phyloP scores from a whole-genome alignment of 768 basidiomycete genomes.

The Royoungia palumana region DNA sequence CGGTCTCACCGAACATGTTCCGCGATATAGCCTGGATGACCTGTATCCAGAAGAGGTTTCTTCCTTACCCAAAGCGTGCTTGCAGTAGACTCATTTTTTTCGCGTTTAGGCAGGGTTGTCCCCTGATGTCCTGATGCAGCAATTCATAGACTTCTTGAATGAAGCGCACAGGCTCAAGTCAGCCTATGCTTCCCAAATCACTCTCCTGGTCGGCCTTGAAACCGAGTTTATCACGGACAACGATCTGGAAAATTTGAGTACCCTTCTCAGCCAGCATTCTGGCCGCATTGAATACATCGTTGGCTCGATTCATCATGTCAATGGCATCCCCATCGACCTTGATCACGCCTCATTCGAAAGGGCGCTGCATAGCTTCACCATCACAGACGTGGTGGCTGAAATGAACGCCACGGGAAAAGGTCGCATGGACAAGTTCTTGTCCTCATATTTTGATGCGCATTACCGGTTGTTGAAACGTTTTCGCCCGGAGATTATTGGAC shows the following conservation, averaged over 20 bases:
- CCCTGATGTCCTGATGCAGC: slow-evolving; percentile 48
- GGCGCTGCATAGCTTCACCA: slow-evolving; percentile 47
- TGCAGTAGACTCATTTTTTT: slow-evolving; percentile 13
- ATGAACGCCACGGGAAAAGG: slow-evolving; percentile 20
- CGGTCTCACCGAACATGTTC: slow-evolving; percentile 91
- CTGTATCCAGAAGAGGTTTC: slow-evolving; percentile 94
- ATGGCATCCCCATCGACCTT: slow-evolving; percentile 88
- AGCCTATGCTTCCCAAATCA: slow-evolving; percentile 60
- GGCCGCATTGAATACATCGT: slow-evolving; percentile 80
- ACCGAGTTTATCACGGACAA: slow-evolving; percentile 78
- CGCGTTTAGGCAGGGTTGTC: slow-evolving; percentile 51
- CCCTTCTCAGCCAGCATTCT: slow-evolving; percentile 46
- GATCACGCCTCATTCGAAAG: slow-evolving; percentile 66
- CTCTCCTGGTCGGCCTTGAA: slow-evolving; percentile 85
- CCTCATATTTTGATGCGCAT: slow-evolving; percentile 84
- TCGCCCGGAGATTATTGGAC: slow-evolving; percentile 87
- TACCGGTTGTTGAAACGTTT: slow-evolving; percentile 64
- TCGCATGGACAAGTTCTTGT: slow-evolving; percentile 48
- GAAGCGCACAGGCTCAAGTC: slow-evolving; percentile 78
- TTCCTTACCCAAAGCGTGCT: slow-evolving; percentile 8
- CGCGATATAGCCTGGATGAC: slow-evolving; percentile 76
- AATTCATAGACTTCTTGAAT: slow-evolving; percentile 70
- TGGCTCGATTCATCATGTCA: slow-evolving; percentile 91
- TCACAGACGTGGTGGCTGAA: slow-evolving; percentile 28
- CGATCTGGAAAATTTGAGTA: slow-evolving; percentile 60